Percentiles rank a stretch among this genome's conserved stretches.
Conservation (phyloP, 441 rosid genomes). For the Populus hybrid region DNA sequence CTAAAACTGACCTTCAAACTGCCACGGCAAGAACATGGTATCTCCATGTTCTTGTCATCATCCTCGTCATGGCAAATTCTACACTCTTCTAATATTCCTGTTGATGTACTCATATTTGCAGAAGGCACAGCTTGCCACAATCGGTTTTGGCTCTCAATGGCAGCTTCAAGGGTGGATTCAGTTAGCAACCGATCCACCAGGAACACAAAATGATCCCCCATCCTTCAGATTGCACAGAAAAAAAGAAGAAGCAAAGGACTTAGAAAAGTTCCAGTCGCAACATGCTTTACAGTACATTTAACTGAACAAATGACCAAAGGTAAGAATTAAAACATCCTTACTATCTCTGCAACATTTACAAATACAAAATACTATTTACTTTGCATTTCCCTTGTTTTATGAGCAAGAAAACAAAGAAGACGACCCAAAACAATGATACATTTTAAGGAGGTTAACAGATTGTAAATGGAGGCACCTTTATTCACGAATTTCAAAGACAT, state of each 20-base stretch:
- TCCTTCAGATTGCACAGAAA: slow-evolving; percentile 30
- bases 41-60: slow-evolving; percentile 66
- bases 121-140: slow-evolving; percentile 18
- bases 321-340: not conserved
- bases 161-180: slow-evolving; percentile 49
- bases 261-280: not conserved
- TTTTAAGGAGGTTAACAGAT: not conserved
- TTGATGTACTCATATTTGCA: slow-evolving; percentile 28
- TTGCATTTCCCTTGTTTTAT: not conserved
- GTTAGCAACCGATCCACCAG: slow-evolving; percentile 49
- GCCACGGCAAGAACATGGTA: slow-evolving; percentile 79
- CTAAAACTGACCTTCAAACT: slow-evolving; percentile 63
- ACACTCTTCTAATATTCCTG: slow-evolving; percentile 48
- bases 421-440: not conserved
- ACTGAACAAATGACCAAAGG: not conserved
- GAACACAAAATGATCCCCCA: slow-evolving; percentile 73
- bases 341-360: not conserved
- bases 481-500: not conserved
- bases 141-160: slow-evolving; percentile 24
- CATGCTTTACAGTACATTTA: not conserved
- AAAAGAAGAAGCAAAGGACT: not conserved
- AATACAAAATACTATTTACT: not conserved
- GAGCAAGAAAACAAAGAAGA: not conserved
- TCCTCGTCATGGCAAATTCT: slow-evolving; percentile 93
- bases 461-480: not conserved